phyloP scores from a whole-genome alignment of 768 basidiomycete species.

The Rhodotorula kratochvilovae region DNA sequence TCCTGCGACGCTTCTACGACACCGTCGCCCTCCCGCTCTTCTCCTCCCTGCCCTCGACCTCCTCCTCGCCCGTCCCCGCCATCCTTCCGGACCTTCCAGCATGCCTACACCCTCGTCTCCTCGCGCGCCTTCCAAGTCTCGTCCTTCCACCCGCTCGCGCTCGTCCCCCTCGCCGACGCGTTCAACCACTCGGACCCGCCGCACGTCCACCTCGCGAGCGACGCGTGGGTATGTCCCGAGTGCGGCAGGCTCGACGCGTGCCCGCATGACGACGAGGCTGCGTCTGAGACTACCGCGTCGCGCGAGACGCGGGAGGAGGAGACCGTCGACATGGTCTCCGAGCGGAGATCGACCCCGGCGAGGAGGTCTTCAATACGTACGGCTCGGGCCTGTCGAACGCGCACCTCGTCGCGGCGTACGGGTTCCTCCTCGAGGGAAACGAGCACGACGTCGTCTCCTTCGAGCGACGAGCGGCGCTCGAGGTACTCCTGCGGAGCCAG shows the following conservation, averaged over 20 bases:
- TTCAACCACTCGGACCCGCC: conserved; percentile 52
- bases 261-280: conserved; percentile 56
- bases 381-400: conserved; percentile 58
- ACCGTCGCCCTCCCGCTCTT: background rate
- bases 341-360: conserved; percentile 54
- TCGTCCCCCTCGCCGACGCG: conserved; percentile 78
- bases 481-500: background rate
- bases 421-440: conserved; percentile 69
- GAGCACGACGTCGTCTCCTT: conserved; percentile 54
- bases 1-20: background rate
- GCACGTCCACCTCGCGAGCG: conserved; percentile 44
- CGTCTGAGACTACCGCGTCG: too few relatives aligned
- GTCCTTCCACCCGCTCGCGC: conserved; percentile 67
- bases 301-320: conserved; percentile 32
- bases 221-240: conserved; percentile 65
- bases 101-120: conserved; percentile 65
- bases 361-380: conserved; percentile 74
- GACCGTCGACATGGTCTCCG: conserved; percentile 63
- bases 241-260: conserved; percentile 70
- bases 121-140: conserved; percentile 81
- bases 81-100: conserved; percentile 50
- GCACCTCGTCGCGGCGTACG: conserved; percentile 64
- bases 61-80: background rate
- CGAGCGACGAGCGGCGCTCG: background rate
- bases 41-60: background rate